These are phyloP conservation scores for Termitomyces sp. DNA, from an alignment of 768 basidiomycete genomes.

Conservation along the genomic window DNA sequence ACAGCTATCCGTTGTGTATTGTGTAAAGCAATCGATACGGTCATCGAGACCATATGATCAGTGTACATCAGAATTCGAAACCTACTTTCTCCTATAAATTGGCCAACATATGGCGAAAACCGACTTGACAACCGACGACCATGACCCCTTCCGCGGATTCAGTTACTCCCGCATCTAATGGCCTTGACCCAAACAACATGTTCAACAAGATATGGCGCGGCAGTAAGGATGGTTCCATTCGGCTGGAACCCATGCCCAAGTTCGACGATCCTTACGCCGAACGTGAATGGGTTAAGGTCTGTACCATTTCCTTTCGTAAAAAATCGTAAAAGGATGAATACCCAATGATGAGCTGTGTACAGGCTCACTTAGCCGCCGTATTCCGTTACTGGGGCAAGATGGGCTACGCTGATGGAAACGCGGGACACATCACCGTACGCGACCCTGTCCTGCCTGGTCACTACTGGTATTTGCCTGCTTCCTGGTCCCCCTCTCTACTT, in stretches of 20 bases:
- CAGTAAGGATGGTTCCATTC: constrained; percentile 18
- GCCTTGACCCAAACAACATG: constrained; percentile 3
- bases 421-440: constrained; percentile 50
- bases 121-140: constrained; percentile 3
- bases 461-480: constrained; percentile 16
- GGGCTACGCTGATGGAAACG: constrained; percentile 45
- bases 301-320: not conserved
- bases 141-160: constrained; percentile 16
- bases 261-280: constrained; percentile 21
- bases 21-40: not conserved
- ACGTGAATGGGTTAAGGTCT: constrained; percentile 25
- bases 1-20: not conserved
- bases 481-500: not conserved
- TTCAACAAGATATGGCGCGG: constrained; percentile 20
- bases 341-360: not conserved
- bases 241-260: constrained; percentile 17
- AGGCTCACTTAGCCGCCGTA: constrained; percentile 24
- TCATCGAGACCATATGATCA: not conserved
- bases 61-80: not conserved
- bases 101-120: not conserved
- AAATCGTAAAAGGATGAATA: not conserved
- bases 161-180: not conserved
- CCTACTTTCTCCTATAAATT: not conserved
- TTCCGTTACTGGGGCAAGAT: constrained; percentile 31
- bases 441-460: constrained; percentile 25